Evolutionary conservation across 176 grass and related monocot species (phyloP), one percentile per base, ranked within the genome.

Genomic region (Juncus inflexus): DNA sequence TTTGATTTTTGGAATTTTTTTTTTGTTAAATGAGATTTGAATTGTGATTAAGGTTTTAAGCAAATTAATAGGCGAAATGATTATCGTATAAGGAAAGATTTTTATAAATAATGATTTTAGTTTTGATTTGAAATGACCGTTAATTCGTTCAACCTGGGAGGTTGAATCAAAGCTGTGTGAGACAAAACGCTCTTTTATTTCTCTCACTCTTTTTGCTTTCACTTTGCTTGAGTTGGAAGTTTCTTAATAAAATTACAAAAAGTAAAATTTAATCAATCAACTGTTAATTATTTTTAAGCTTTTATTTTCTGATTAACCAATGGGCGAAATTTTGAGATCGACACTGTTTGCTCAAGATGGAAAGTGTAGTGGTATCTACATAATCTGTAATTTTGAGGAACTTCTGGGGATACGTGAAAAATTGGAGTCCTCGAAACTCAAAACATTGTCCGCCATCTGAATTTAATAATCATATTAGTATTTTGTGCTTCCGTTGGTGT

Each of bases 221-320:
- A 55, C 81, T 89, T 89, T 89, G 77, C 77, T 89, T 84, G 75
- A 39, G 42, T 9, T 19, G 51, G 55, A 81, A 78, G 74, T 64
- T 75, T 67, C 5, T 50, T 28, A 1, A 80, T 73, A 7, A 74
- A 38, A 60, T 37, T 43, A 51, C 53, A 47, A 39, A 67, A 63
- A 70, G 77, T 6, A 52, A 47, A 52, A 6, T 52, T 65, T 7
- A 47, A 28, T 4, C 59, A 71, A 60, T 13, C 36, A 72, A 73
- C 5, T 40, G 12, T 66, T 41, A 47, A 16, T 47, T 66, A 9
- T 51, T 62, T 36, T 62, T 2, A 62, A 28, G n/a, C 58, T 36
- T 12, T 62, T 28, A 9, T 62, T 37, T 36, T 36, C 13, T 37
- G 43, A 47, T 47, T 9, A 47, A 47, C 9, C 43, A 47, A 47